Evolutionary conservation across 805 yeast genomes (phyloP).

Genomic region (Spathaspora passalidarum): DNA sequence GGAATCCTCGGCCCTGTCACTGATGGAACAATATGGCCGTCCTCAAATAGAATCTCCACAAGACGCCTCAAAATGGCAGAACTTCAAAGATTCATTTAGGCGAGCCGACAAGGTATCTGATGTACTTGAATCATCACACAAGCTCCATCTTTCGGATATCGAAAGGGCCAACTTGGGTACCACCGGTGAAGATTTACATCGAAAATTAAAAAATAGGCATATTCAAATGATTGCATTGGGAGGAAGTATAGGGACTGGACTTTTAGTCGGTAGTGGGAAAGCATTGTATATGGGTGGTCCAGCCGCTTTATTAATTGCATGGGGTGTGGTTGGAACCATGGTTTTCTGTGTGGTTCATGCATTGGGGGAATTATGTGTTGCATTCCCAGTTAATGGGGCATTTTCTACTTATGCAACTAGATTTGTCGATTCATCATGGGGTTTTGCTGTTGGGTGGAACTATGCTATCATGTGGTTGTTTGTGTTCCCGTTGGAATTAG

Average conservation of each 20-base stretch:
- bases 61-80: constrained; percentile 15
- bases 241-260: constrained; percentile 67
- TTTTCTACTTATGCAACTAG: constrained; percentile 37
- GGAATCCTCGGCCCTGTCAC: neutral
- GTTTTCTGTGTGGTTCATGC: constrained; percentile 58
- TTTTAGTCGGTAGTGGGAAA: constrained; percentile 47
- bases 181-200: constrained; percentile 36
- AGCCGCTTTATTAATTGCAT: constrained; percentile 50
- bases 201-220: constrained; percentile 46
- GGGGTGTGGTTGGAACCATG: constrained; percentile 54
- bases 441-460: constrained; percentile 39
- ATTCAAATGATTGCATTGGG: constrained; percentile 69
- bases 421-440: constrained; percentile 38
- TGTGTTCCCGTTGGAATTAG: constrained; percentile 35
- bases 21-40: neutral
- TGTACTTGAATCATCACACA: neutral
- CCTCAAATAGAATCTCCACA: neutral
- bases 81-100: constrained; percentile 28
- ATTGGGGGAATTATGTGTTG: constrained; percentile 65
- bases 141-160: constrained; percentile 18
- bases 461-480: constrained; percentile 39
- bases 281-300: constrained; percentile 42
- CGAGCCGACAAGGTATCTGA: constrained; percentile 16
- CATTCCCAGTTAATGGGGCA: constrained; percentile 37
- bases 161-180: constrained; percentile 35